Percentiles rank a stretch among this genome's conserved stretches.
Conservation (phyloP, 148 eudicot species). For the Agrostemma githago region DNA sequence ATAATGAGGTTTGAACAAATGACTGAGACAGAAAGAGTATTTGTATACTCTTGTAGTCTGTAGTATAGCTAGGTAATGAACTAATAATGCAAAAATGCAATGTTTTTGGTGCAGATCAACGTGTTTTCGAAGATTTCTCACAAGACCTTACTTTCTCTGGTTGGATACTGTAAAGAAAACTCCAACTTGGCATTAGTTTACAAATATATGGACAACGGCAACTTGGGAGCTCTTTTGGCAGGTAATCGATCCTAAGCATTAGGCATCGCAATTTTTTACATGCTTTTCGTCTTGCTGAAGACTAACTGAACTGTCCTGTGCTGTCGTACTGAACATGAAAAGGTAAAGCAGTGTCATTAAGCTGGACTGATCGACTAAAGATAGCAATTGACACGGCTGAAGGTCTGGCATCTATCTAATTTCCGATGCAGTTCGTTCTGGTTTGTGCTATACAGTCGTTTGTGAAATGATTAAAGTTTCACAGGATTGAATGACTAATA, state of each 20-base stretch:
- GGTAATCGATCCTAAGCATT: conserved; percentile 12
- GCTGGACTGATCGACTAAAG: conserved; percentile 43
- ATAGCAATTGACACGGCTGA: conserved; percentile 44
- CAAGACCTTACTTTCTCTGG: conserved; percentile 35
- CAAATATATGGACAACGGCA: conserved; percentile 45
- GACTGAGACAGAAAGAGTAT: neutral
- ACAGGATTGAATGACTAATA: conserved; percentile 32
- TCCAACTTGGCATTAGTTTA: conserved; percentile 37
- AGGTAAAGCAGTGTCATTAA: conserved; percentile 19
- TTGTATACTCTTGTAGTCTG: too few relatives aligned
- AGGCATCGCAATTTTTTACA: neutral
- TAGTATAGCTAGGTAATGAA: too few relatives aligned
- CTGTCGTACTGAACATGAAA: conserved; percentile 6
- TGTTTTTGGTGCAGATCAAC: conserved; percentile 23
- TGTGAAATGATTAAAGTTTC: neutral
- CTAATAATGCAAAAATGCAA: neutral
- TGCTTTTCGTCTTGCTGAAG: neutral
- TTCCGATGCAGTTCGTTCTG: too few relatives aligned
- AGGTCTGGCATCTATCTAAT: conserved; percentile 20
- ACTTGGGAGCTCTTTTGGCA: conserved; percentile 31
- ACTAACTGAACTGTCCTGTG: neutral
- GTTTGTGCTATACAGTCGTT: neutral
- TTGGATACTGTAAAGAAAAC: conserved; percentile 50
- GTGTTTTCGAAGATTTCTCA: conserved; percentile 35
- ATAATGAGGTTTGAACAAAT: conserved; percentile 26